phyloP scores from a whole-genome alignment of 768 basidiomycete species.

The Leucosporidium creatinivorum region DNA sequence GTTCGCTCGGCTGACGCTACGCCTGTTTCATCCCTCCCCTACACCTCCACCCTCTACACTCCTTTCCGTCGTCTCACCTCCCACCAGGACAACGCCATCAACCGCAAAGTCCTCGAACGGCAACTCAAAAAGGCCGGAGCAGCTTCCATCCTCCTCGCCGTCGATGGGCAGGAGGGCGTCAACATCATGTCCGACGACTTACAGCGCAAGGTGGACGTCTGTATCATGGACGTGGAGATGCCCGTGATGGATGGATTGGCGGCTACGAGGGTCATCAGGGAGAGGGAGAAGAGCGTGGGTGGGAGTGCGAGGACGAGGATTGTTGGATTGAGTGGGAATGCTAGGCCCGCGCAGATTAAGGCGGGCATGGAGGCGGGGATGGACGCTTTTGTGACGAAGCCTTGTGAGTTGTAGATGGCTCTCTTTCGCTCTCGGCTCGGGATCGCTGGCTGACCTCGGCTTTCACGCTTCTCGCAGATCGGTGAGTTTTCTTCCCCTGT shows the following conservation, averaged over 20 bases:
- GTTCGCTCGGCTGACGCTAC: too few species aligned
- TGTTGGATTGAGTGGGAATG: slow-evolving; percentile 37
- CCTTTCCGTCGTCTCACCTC: background rate
- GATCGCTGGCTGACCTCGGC: too few species aligned
- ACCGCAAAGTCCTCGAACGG: slow-evolving; percentile 18
- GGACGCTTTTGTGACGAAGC: background rate
- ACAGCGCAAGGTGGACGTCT: slow-evolving; percentile 14
- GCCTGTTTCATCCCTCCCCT: too few species aligned
- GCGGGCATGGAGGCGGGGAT: background rate
- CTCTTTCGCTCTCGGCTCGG: background rate
- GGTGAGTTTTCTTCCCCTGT: too few species aligned
- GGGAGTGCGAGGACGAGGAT: slow-evolving; percentile 22
- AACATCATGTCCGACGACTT: background rate
- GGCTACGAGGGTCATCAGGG: slow-evolving; percentile 28
- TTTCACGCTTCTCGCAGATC: too few species aligned
- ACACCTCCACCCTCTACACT: background rate
- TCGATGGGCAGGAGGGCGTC: slow-evolving; percentile 25
- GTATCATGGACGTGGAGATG: slow-evolving; percentile 32
- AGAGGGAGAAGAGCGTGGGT: slow-evolving; percentile 7
- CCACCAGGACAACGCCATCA: slow-evolving; percentile 26
- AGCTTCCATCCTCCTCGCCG: slow-evolving; percentile 10
- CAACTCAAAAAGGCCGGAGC: slow-evolving; percentile 25
- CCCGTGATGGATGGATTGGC: slow-evolving; percentile 33
- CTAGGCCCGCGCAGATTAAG: slow-evolving; percentile 28
- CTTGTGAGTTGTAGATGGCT: background rate